These are phyloP conservation scores for Globisporangium middletonii DNA, from an alignment of 352 stramenopile species.

Conservation along the genomic window DNA sequence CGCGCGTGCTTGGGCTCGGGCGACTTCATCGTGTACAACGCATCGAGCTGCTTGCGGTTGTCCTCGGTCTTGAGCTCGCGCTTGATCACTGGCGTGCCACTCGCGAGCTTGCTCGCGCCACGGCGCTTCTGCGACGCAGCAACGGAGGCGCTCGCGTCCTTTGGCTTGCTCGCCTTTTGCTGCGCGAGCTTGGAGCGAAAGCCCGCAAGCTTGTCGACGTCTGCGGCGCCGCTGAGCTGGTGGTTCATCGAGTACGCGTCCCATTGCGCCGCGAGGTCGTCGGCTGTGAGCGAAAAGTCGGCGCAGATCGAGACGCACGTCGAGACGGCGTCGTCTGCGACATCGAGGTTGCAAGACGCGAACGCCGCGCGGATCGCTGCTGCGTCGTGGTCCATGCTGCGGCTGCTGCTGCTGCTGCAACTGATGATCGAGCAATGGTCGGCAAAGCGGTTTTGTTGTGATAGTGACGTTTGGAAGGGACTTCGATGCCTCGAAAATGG, in stretches of 20 bases:
- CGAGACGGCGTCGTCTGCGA: slow-evolving; percentile 55
- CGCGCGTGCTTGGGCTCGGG: slow-evolving; percentile 62
- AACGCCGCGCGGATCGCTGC: slow-evolving; percentile 64
- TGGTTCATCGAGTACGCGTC: slow-evolving; percentile 86
- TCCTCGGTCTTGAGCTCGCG: slow-evolving; percentile 53
- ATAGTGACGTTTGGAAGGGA: background rate
- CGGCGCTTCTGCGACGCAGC: slow-evolving; percentile 38
- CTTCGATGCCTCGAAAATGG: background rate
- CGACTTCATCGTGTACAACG: slow-evolving; percentile 70
- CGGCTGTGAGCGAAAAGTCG: slow-evolving; percentile 73
- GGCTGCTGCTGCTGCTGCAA: too few relatives aligned
- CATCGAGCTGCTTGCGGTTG: slow-evolving; percentile 34
- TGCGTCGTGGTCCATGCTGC: slow-evolving; percentile 48
- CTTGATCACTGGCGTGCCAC: slow-evolving; percentile 57
- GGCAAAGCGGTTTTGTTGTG: background rate
- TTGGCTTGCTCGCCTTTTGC: slow-evolving; percentile 35
- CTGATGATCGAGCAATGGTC: background rate
- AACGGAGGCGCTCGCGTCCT: slow-evolving; percentile 17
- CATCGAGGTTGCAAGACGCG: slow-evolving; percentile 65
- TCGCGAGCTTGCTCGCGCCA: slow-evolving; percentile 29
- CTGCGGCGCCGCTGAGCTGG: slow-evolving; percentile 50
- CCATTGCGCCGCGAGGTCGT: slow-evolving; percentile 75
- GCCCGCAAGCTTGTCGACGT: slow-evolving; percentile 48
- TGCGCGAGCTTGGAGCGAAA: slow-evolving; percentile 72
- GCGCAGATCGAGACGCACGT: slow-evolving; percentile 64